A percentile compares a stretch with the other conserved stretches of the same genome.
Conservation (phyloP, 352 stramenopile genomes). For the Pythium scleroteichum region DNA sequence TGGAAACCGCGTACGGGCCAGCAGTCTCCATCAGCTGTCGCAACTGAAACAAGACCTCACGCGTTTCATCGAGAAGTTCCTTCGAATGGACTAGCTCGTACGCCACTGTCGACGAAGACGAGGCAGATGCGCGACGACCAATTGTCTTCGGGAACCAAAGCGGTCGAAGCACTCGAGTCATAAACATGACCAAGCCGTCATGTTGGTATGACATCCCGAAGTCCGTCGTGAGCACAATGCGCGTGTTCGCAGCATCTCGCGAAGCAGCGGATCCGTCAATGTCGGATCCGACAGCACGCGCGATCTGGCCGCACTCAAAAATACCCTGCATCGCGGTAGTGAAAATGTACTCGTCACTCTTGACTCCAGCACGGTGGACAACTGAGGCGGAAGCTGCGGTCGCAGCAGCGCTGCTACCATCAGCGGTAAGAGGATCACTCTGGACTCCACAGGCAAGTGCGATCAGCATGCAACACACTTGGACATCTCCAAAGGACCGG, state of each 20-base stretch:
- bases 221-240: conserved; percentile 84
- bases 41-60: conserved; percentile 82
- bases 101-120: conserved; percentile 33
- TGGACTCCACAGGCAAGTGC: conserved; percentile 82
- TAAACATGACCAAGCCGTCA: conserved; percentile 78
- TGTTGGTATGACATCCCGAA: conserved; percentile 89
- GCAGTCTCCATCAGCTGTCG: conserved; percentile 80
- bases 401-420: conserved; percentile 42
- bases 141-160: conserved; percentile 71
- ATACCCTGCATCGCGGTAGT: conserved; percentile 76
- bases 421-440: conserved; percentile 67
- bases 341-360: conserved; percentile 82
- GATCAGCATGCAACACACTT: conserved; percentile 90
- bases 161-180: conserved; percentile 76
- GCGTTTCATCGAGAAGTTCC: conserved; percentile 68
- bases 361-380: conserved; percentile 48
- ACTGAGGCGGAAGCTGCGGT: conserved; percentile 40
- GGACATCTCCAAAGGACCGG: conserved; percentile 79
- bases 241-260: conserved; percentile 39
- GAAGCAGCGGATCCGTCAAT: conserved; percentile 31
- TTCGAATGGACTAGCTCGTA: conserved; percentile 48
- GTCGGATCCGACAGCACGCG: conserved; percentile 20
- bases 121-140: conserved; percentile 45
- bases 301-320: conserved; percentile 76
- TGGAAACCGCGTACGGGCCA: conserved; percentile 74